Conservation (phyloP, 2,329 filamentous ascomycete genomes). For the Hypomyces rosellus region DNA sequence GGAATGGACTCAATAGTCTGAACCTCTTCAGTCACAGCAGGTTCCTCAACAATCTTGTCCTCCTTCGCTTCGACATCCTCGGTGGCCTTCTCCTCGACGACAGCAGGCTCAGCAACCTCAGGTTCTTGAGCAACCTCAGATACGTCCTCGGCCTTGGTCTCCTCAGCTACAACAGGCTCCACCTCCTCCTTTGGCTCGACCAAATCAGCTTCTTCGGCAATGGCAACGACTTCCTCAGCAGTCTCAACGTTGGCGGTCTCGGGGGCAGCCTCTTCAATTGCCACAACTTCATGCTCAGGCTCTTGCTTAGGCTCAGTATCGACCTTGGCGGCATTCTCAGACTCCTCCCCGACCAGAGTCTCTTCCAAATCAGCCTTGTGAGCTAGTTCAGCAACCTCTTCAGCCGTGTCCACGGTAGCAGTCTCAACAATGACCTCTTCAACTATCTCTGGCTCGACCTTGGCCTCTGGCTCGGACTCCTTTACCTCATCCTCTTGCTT, state of each 20-base stretch:
- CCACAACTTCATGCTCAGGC: not conserved
- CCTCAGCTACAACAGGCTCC: not conserved
- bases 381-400: slow-evolving; percentile 10
- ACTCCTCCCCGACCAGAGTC: slow-evolving; percentile 3
- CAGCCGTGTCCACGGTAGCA: slow-evolving; percentile 8
- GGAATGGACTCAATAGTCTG: not conserved
- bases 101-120: not conserved
- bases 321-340: not conserved
- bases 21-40: not conserved
- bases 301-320: not conserved
- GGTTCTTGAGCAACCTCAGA: slow-evolving; percentile 16
- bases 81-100: not conserved
- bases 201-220: not conserved
- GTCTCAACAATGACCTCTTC: slow-evolving; percentile 12
- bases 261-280: slow-evolving; percentile 8
- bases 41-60: not conserved
- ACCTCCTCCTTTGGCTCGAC: slow-evolving; percentile 1
- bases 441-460: slow-evolving; percentile 1
- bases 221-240: slow-evolving; percentile 3
- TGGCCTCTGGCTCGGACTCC: not conserved
- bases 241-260: slow-evolving; percentile 12
- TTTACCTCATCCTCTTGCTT: not conserved
- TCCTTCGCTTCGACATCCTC: not conserved
- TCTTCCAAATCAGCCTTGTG: slow-evolving; percentile 7
- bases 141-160: slow-evolving; percentile 11